Evolutionary conservation across 495 filamentous ascomycete species (phyloP).

Genomic region (Neurospora intermedia): DNA sequence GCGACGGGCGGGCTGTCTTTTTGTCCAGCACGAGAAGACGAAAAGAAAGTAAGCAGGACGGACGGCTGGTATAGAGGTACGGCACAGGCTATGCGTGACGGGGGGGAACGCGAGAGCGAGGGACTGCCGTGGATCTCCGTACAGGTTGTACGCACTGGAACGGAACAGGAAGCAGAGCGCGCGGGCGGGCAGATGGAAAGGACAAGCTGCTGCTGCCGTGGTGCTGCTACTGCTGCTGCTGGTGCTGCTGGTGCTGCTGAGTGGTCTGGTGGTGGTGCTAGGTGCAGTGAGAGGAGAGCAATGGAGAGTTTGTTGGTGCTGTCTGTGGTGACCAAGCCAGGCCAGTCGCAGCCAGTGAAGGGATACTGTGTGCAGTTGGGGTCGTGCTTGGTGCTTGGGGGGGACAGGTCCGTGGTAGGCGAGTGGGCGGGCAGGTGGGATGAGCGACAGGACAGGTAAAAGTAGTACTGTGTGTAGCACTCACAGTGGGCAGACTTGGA

Average conservation of each 20-base stretch:
- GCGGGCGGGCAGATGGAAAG: neutral
- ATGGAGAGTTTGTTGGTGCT: neutral
- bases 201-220: neutral
- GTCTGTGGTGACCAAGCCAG: neutral
- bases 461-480: slow-evolving; percentile 1
- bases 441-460: neutral
- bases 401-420: neutral
- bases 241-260: neutral
- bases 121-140: neutral
- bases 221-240: neutral
- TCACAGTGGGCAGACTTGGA: neutral
- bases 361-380: neutral
- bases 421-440: neutral
- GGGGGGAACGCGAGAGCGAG: neutral
- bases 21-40: neutral
- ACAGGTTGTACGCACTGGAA: neutral
- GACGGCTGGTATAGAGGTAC: neutral
- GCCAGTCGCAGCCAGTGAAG: neutral
- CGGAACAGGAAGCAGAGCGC: neutral
- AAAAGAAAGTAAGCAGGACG: neutral
- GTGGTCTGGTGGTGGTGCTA: neutral
- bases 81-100: neutral
- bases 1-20: neutral
- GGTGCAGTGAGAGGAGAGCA: neutral
- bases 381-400: neutral